These are phyloP conservation scores for Fagopyrum esculentum DNA, from an alignment of 148 eudicot genomes.

Conservation along the genomic window DNA sequence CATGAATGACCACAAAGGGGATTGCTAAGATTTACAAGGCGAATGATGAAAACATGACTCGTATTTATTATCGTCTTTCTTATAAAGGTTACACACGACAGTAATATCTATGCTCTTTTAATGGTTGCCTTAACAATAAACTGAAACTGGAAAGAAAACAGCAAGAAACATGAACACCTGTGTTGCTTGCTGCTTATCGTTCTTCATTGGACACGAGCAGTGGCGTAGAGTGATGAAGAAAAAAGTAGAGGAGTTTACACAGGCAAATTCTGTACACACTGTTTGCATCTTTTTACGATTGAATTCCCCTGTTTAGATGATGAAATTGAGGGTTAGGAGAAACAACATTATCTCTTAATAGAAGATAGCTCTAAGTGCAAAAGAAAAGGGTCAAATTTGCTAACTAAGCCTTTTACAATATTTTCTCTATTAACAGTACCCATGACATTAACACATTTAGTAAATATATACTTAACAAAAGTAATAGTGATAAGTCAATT, in stretches of 20 bases:
- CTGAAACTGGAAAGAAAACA: neutral
- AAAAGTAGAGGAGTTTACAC: neutral
- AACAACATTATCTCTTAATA: neutral
- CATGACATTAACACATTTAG: no score
- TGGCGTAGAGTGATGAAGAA: neutral
- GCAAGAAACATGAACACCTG: neutral
- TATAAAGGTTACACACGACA: neutral
- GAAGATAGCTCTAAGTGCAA: neutral
- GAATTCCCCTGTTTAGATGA: neutral
- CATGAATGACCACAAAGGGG: no score
- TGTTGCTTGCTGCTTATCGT: neutral
- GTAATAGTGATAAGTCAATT: no score
- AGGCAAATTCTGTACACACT: slow-evolving; percentile 12
- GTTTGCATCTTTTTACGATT: neutral
- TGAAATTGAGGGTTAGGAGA: neutral
- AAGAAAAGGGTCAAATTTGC: neutral
- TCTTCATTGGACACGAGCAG: slow-evolving; percentile 1
- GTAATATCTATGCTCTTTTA: neutral
- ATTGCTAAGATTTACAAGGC: neutral
- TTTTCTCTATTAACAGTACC: no score
- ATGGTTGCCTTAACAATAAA: neutral
- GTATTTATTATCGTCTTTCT: neutral
- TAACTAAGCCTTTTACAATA: no score
- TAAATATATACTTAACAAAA: no score
- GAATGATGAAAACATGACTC: neutral